Evolutionary conservation across 306 rosid genomes (phyloP).

Genomic region (Purshia tridentata): DNA sequence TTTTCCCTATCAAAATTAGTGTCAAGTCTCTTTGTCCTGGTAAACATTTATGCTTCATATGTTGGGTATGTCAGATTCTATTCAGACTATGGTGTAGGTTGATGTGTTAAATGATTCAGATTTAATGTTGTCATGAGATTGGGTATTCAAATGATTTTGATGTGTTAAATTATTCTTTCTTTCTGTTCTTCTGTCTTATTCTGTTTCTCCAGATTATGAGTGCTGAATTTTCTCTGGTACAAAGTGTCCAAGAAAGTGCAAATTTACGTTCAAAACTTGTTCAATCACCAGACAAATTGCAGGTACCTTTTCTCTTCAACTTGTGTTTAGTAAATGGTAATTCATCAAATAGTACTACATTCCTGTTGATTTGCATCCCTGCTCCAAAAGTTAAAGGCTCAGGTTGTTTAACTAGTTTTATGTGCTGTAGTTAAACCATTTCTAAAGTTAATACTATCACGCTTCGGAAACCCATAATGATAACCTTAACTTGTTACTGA

Average conservation of each 20-base stretch:
- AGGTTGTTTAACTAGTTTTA: not conserved
- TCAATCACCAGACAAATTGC: conserved; percentile 89
- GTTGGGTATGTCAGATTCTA: not conserved
- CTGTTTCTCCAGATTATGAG: conserved; percentile 56
- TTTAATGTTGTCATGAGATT: not conserved
- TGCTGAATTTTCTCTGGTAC: conserved; percentile 67
- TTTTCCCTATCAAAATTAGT: not conserved
- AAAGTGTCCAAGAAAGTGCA: conserved; percentile 76
- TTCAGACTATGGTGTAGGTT: not conserved
- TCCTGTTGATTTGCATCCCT: conserved; percentile 8
- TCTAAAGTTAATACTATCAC: not conserved
- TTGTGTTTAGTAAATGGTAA: not conserved
- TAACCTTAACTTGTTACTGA: not conserved
- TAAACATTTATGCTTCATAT: not conserved
- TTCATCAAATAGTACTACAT: not conserved
- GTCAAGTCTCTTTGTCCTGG: not conserved
- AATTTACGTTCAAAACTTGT: conserved; percentile 71
- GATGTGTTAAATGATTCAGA: not conserved
- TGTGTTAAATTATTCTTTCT: not conserved
- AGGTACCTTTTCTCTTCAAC: conserved; percentile 41
- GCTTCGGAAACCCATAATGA: not conserved
- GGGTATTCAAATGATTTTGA: not conserved
- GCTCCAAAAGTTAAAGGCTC: not conserved
- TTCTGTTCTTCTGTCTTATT: not conserved
- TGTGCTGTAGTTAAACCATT: not conserved